Evolutionary conservation across 176 grass and related monocot genomes (phyloP).

Genomic region (Elaeis guineensis): DNA sequence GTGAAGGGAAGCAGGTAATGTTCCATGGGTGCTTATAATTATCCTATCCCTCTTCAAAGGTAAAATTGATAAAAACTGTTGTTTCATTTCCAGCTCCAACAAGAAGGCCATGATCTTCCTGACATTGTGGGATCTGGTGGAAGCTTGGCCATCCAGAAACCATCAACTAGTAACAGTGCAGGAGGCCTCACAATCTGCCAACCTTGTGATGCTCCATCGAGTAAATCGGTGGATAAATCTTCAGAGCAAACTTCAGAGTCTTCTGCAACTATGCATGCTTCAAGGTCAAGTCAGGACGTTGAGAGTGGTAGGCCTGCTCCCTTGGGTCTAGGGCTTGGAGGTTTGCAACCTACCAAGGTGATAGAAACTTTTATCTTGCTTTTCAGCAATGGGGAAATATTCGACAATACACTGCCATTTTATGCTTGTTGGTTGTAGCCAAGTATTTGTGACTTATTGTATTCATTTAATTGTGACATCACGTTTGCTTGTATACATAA

Average conservation of each 20-base stretch:
- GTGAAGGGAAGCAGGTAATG: slow-evolving; percentile 5
- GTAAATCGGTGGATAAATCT: slow-evolving; percentile 34
- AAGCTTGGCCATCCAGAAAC: neutral
- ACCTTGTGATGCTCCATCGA: neutral
- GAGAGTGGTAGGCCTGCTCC: slow-evolving; percentile 38
- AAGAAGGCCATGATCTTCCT: neutral
- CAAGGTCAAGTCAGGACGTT: slow-evolving; percentile 27
- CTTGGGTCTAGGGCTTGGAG: slow-evolving; percentile 65
- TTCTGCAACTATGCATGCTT: slow-evolving; percentile 18
- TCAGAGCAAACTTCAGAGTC: slow-evolving; percentile 4
- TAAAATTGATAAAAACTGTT: neutral
- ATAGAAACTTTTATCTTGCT: slow-evolving; percentile 10
- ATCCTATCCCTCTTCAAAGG: neutral
- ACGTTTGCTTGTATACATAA: neutral
- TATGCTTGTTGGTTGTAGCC: too few species aligned
- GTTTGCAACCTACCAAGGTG: slow-evolving; percentile 83
- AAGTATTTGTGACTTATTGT: too few species aligned
- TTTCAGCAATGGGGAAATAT: neutral
- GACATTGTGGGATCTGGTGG: neutral
- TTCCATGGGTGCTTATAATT: neutral
- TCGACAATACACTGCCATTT: slow-evolving; percentile 2
- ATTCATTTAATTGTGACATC: neutral
- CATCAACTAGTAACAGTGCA: neutral
- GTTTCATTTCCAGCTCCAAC: neutral
- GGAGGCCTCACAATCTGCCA: neutral